A percentile compares a stretch with the other conserved stretches of the same genome.
phyloP scores from a whole-genome alignment of 306 rosid species.

The Comarum palustre region DNA sequence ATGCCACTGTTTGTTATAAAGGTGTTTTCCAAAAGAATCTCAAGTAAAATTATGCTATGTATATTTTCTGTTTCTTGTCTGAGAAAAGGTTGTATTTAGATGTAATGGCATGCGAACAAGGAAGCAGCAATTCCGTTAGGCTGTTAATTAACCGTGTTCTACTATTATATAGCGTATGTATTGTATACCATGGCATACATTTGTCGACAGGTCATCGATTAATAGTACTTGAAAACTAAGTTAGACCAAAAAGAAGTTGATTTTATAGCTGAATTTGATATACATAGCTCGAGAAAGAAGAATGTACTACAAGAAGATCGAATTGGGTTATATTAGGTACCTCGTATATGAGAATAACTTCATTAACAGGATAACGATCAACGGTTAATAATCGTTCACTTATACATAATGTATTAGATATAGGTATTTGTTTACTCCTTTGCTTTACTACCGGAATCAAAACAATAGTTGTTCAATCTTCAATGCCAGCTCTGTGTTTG shows the following conservation, averaged over 20 bases:
- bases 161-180: background rate
- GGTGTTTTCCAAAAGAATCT: conserved; percentile 29
- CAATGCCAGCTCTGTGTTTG: background rate
- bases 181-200: background rate
- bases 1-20: background rate
- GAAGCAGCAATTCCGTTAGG: conserved; percentile 21
- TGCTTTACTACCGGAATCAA: background rate
- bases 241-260: background rate
- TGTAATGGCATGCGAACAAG: conserved; percentile 34
- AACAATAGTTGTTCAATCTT: background rate
- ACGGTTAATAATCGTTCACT: background rate
- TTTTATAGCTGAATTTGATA: background rate
- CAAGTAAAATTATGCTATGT: conserved; percentile 28
- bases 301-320: no score
- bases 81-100: conserved; percentile 25
- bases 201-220: background rate
- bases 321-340: no score
- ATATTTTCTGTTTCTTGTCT: conserved; percentile 28
- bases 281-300: no score
- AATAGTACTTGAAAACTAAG: background rate
- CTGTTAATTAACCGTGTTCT: background rate
- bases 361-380: background rate
- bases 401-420: background rate
- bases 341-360: no score
- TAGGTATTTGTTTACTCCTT: background rate